These are phyloP conservation scores for Emergomyces africanus DNA, from an alignment of 2,329 filamentous ascomycete species.

Conservation along the genomic window DNA sequence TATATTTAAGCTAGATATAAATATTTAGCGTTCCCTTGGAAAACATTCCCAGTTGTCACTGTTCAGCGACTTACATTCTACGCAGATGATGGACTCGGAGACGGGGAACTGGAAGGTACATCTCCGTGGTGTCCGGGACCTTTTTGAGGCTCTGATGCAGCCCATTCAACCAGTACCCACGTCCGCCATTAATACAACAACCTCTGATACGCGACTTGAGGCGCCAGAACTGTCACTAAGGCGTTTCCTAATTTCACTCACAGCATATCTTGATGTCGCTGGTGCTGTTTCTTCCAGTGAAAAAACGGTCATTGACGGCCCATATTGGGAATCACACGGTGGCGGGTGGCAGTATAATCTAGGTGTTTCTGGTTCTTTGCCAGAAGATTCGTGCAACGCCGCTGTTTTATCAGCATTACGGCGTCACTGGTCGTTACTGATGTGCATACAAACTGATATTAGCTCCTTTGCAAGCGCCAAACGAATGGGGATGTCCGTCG, in stretches of 20 bases:
- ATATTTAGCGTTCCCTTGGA: background rate
- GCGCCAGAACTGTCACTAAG: slow-evolving; percentile 20
- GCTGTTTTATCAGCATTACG: background rate
- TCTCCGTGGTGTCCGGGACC: slow-evolving; percentile 27
- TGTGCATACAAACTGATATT: background rate
- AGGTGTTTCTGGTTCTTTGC: background rate
- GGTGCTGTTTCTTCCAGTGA: slow-evolving; percentile 27
- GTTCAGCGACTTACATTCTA: background rate
- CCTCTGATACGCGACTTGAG: background rate
- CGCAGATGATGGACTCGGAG: slow-evolving; percentile 28
- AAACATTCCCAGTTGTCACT: background rate
- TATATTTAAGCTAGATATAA: background rate
- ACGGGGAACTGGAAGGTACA: slow-evolving; percentile 28
- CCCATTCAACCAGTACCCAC: slow-evolving; percentile 8
- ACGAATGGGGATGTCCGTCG: background rate
- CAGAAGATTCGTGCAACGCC: background rate
- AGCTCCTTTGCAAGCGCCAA: background rate
- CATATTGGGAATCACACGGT: slow-evolving; percentile 25
- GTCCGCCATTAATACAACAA: background rate
- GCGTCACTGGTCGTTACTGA: background rate
- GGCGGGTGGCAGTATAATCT: background rate
- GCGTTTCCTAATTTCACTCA: slow-evolving; percentile 26
- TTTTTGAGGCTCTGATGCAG: slow-evolving; percentile 23
- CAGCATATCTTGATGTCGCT: slow-evolving; percentile 29
- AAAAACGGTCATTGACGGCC: slow-evolving; percentile 25